phyloP scores from a whole-genome alignment of 352 stramenopile species.

The Aphanomyces stellatus region DNA sequence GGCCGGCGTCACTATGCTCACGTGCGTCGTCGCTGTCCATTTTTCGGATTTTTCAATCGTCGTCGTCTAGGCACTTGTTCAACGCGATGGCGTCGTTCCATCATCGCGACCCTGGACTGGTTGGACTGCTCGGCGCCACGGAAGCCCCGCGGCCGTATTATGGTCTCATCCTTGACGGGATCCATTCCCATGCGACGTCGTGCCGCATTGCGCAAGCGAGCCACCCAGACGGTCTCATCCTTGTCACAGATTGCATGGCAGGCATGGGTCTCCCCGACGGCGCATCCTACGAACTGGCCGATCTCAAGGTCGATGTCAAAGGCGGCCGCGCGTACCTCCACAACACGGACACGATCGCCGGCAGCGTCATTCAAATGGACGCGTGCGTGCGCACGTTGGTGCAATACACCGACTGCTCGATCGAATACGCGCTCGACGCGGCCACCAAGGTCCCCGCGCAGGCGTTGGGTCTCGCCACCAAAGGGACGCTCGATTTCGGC shows the following conservation, averaged over 20 bases:
- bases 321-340: slow-evolving; percentile 35
- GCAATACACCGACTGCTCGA: slow-evolving; percentile 70
- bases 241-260: slow-evolving; percentile 78
- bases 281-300: slow-evolving; percentile 64
- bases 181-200: slow-evolving; percentile 73
- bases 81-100: slow-evolving; percentile 90
- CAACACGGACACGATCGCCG: slow-evolving; percentile 76
- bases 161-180: slow-evolving; percentile 80
- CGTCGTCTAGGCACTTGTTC: slow-evolving; percentile 61
- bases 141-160: slow-evolving; percentile 49
- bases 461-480: slow-evolving; percentile 46
- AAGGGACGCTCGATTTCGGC: slow-evolving; percentile 68
- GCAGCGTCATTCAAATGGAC: slow-evolving; percentile 78
- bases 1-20: slow-evolving; percentile 72
- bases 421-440: slow-evolving; percentile 62
- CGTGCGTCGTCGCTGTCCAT: slow-evolving; percentile 25
- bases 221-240: slow-evolving; percentile 66
- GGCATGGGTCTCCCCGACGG: slow-evolving; percentile 73
- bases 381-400: slow-evolving; percentile 68
- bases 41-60: background rate
- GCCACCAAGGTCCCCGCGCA: slow-evolving; percentile 70
- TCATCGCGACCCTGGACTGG: slow-evolving; percentile 82
- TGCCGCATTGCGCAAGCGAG: slow-evolving; percentile 74
- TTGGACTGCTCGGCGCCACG: slow-evolving; percentile 65
- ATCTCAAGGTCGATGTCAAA: slow-evolving; percentile 50